These are phyloP conservation scores for Psilocybe subaeruginosa DNA, from an alignment of 768 basidiomycete species.

Conservation along the genomic window DNA sequence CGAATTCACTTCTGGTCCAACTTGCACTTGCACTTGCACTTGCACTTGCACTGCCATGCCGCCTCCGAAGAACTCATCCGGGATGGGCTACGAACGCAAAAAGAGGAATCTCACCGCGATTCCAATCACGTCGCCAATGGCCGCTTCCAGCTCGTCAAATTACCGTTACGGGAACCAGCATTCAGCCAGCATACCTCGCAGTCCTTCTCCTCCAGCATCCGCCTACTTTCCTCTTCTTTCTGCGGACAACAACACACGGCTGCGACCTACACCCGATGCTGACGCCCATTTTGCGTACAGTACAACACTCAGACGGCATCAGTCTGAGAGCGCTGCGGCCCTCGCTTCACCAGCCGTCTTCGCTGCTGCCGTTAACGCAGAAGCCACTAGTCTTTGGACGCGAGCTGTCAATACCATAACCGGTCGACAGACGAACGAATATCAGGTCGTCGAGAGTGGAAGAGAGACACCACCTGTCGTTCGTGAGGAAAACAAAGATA, in stretches of 20 bases:
- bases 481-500: constrained; percentile 44
- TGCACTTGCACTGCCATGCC: constrained; percentile 10
- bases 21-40: background rate
- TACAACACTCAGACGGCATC: constrained; percentile 75
- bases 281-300: constrained; percentile 82
- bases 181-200: constrained; percentile 31
- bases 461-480: constrained; percentile 34
- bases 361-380: constrained; percentile 49
- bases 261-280: constrained; percentile 66
- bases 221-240: constrained; percentile 73
- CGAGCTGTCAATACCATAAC: constrained; percentile 41
- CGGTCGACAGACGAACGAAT: constrained; percentile 35
- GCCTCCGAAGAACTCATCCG: constrained; percentile 33
- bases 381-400: constrained; percentile 56
- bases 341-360: constrained; percentile 51
- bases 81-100: constrained; percentile 47
- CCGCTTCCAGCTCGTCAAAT: constrained; percentile 39
- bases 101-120: constrained; percentile 39
- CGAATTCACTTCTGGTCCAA: background rate
- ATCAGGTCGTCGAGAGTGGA: constrained; percentile 40
- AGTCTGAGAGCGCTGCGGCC: constrained; percentile 46
- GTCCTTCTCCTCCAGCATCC: constrained; percentile 76
- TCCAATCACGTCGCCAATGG: constrained; percentile 32
- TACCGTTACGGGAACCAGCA: constrained; percentile 31
- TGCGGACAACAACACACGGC: constrained; percentile 47